Evolutionary conservation across 768 basidiomycete genomes (phyloP).

Genomic region (Mycena chlorophos): DNA sequence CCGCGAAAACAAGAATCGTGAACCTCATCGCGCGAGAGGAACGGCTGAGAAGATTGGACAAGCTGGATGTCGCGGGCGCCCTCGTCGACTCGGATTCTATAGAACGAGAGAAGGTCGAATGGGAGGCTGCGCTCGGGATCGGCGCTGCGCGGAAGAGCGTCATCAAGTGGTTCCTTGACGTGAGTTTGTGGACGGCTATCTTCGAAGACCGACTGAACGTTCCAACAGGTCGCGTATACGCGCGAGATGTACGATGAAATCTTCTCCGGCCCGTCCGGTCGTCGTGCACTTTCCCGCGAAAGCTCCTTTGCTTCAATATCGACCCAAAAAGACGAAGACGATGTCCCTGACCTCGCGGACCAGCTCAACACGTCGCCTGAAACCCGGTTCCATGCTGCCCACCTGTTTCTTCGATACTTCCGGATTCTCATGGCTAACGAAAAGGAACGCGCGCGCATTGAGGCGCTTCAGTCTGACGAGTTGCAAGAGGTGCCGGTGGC

Average conservation of each 20-base stretch:
- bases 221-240: background rate
- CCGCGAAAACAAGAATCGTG: conserved; percentile 45
- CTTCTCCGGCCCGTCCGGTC: conserved; percentile 5
- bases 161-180: conserved; percentile 50
- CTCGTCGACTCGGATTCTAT: conserved; percentile 9
- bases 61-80: conserved; percentile 25
- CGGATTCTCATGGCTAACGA: conserved; percentile 35
- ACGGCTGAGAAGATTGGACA: conserved; percentile 35
- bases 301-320: conserved; percentile 4
- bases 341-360: conserved; percentile 43
- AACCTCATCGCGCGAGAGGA: conserved; percentile 45
- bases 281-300: conserved; percentile 9
- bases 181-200: conserved; percentile 19
- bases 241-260: conserved; percentile 20
- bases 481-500: too few relatives aligned
- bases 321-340: conserved; percentile 14
- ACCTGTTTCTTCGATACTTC: conserved; percentile 61
- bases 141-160: conserved; percentile 36
- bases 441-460: conserved; percentile 14
- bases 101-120: conserved; percentile 16
- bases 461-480: conserved; percentile 11
- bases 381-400: conserved; percentile 66
- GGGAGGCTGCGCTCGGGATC: conserved; percentile 34
- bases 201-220: conserved; percentile 1
- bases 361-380: conserved; percentile 55